Evolutionary conservation across 192 early-diverging fungal genomes (phyloP), one percentile per base, ranked within the genome.

Genomic region (Linnemannia zychae): DNA sequence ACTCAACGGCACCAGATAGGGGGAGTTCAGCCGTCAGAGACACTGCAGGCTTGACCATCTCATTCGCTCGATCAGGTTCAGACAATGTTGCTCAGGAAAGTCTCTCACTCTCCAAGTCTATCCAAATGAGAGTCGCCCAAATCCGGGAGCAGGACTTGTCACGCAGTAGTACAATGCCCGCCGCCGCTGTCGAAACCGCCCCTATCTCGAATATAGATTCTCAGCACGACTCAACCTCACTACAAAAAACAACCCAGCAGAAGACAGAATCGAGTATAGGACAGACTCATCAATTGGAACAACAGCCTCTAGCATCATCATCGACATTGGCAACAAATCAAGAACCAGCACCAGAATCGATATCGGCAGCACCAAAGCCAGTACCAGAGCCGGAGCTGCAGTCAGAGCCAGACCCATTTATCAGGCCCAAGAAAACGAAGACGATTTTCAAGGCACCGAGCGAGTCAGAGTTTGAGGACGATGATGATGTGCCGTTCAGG

Each of bases 391-490:
- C 47, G 17, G 31, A 31, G 57, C 7, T n/a, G 57, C 57, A 63
- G 11, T 31, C 24, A 28, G 57, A 63, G 31, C 57, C 57, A 28
- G 57, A 63, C 15, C 57, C 57, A 31, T 63, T 31, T 63, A 63
- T 63, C 28, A 63, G 57, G 12, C 24, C 6, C 57, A 63, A 63
- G 24, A 31, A 63, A 12, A 63, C n/a, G 57, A 63, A 63, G 57
- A 63, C 24, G 15, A 24, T 63, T 4, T 63, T 63, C 11, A 78
- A 31, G 33, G 15, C 37, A 5, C n/a, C 31, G 15, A 69, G 77
- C 31, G 77, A 78, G 9, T 71, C 70, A 28, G 77, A 78, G 49
- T 78, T 78, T 50, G 77, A 78, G 46, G 77, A 78, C 34, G 77
- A 78, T 28, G 70, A 46, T 17, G 46, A 72, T 37, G 18, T 72